Evolutionary conservation across 495 filamentous ascomycete species (phyloP), one percentile per base, ranked within the genome.

Genomic region (Hypoxylon fragiforme): DNA sequence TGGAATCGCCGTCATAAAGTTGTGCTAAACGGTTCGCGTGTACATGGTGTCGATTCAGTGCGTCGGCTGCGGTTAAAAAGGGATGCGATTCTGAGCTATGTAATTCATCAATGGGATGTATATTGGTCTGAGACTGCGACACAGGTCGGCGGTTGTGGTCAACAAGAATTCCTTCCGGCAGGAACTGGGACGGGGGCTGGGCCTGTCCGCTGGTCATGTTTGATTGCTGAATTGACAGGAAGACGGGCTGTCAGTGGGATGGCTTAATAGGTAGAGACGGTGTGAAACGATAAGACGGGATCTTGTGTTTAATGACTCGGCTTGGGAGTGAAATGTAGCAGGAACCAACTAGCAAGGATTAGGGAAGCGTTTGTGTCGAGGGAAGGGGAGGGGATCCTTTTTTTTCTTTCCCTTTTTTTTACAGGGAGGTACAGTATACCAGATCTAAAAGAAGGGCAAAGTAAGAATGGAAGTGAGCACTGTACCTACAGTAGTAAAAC

Each of bases 261-360:
- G 47, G 50, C 28, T 62, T 30, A 31, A 51, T 44, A 42, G 16
- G 44, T 47, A 54, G 45, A 42, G 54, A 58, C 40, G 53, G 53
- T 54, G 62, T 55, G 50, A 45, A 57, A 62, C 57, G 44, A 49
- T 42, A 36, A 45, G 50, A 55, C 46, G 54, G 49, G 60, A 63
- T 54, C 44, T 54, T 45, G 54, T 44, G 56, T 44, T 35, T 47
- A 58, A 47, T 62, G 58, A 57, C 58, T 62, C 48, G 58, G 57
- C 47, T 44, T 32, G 38, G 51, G 32, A 39, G 44, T 19, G 38
- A 41, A 39, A 52, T 49, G 47, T 52, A 32, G 32, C 42, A 47
- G 38, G 24, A 55, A 38, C 44, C 47, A 44, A 15, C 53, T 62
- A 62, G 54, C 54, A 62, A 62, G 59, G 59, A 62, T 62, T 52